Base-by-base conservation (phyloP, 495 filamentous ascomycete genomes). In the Lasiosphaeria miniovina region DNA sequence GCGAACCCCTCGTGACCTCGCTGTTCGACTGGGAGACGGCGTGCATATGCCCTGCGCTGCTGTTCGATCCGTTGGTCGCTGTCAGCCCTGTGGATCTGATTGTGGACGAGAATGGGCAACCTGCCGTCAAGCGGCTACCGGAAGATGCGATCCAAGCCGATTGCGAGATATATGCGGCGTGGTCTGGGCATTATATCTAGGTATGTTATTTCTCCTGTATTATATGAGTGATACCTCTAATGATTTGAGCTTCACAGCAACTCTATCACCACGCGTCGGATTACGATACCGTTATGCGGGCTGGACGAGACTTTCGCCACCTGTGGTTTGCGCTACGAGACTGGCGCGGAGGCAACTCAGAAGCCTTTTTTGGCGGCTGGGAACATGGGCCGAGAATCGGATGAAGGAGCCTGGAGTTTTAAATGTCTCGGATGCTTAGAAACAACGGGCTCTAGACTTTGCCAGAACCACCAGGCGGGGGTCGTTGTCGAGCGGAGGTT, bases 161-260 rank as follows among this genome's bases (percentile, higher is more conserved):
- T 24, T 62, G 55, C 48, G 63, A 48, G 33, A 33, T 68, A 43
- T 72, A 69, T 51, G 63, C 60, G 55, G 55, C 15, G 56, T 73
- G 63, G 61, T 50, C 67, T 6, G 61, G 49, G 41, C 61, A 70
- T 49, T 73, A 69, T 60, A 51, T 70, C 31, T 45, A 65, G 62
- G 58, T 53, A 53, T 34, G 36, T 40, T 40, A 6, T 11, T 40
- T 11, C 36, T 11, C 36, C 6, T 40, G 6, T 11, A 93, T 1
- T 91, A 88, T 8, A 96, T 33, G 14, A 14, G 9, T 32, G 4
- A 7, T 12, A 5, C 7, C 15, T n/a, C n/a, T 55, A 55, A 55
- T 36, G 6, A 45, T 17, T 45, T 32, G 11, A 40, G 6, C 36
- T 7, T n/a, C 54, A 36, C 41, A 45, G 54, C 24, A 4, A 38